Evolutionary conservation across 2,329 filamentous ascomycete species (phyloP).

Genomic region (Xylariaceae sp.): DNA sequence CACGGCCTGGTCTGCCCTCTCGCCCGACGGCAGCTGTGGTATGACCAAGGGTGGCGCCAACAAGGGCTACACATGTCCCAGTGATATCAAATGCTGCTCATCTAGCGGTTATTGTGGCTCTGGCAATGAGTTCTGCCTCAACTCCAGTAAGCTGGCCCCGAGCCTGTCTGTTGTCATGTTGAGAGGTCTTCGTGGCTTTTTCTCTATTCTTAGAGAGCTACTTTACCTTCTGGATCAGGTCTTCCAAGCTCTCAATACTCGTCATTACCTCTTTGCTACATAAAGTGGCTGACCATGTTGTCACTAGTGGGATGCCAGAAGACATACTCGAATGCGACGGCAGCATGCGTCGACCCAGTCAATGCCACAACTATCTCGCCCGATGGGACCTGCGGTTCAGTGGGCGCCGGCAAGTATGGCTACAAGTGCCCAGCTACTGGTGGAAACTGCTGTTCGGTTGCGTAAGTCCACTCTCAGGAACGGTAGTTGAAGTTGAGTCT

Average conservation of each 20-base stretch:
- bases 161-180: no score
- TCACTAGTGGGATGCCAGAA: not conserved
- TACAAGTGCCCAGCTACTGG: conserved; percentile 23
- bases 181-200: no score
- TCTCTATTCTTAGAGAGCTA: no score
- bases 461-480: no score
- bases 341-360: conserved; percentile 21
- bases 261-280: no score
- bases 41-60: conserved; percentile 16
- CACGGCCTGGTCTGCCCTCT: conserved; percentile 20
- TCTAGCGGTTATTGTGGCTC: conserved; percentile 27
- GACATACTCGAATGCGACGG: conserved; percentile 24
- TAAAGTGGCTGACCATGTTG: no score
- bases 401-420: conserved; percentile 22
- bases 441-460: conserved; percentile 23
- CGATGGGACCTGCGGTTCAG: conserved; percentile 28
- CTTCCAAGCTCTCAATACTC: no score
- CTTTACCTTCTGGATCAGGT: no score
- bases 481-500: not conserved
- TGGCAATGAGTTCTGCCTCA: conserved; percentile 25
- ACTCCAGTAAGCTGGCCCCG: no score
- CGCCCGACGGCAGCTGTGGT: conserved; percentile 28
- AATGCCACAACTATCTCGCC: conserved; percentile 23
- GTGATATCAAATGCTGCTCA: conserved; percentile 25
- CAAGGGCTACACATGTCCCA: conserved; percentile 26